Evolutionary conservation across 1,139 yeast genomes (phyloP).

Genomic region (Kodamaea arcana): DNA sequence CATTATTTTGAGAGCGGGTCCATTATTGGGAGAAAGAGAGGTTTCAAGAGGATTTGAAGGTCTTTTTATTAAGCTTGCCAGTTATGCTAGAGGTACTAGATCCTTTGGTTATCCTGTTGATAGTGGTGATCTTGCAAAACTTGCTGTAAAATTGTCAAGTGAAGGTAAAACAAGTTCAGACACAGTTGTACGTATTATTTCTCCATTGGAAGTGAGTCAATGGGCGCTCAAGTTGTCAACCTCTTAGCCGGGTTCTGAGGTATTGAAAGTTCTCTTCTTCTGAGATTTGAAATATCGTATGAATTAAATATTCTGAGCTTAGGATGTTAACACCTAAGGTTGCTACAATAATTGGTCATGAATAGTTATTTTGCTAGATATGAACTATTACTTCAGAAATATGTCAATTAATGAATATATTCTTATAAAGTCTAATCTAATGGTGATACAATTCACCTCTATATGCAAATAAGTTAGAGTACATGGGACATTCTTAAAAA

Average conservation of each 20-base stretch:
- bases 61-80: not conserved
- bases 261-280: not conserved
- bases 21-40: conserved; percentile 56
- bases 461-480: no score
- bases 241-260: not conserved
- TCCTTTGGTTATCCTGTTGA: conserved; percentile 1
- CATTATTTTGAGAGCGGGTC: conserved; percentile 69
- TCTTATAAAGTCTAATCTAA: no score
- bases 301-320: no score
- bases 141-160: not conserved
- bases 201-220: not conserved
- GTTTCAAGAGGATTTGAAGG: conserved; percentile 3
- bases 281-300: no score
- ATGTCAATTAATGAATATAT: no score
- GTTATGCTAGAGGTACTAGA: no score
- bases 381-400: no score
- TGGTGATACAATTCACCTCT: no score
- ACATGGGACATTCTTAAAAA: no score
- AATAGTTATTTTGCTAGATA: no score
- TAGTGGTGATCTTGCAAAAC: not conserved
- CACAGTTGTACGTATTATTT: not conserved
- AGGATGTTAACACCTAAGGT: no score
- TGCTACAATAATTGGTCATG: no score
- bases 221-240: not conserved
- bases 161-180: not conserved